Conservation (phyloP, 441 rosid species). For the Erodium trifolium region DNA sequence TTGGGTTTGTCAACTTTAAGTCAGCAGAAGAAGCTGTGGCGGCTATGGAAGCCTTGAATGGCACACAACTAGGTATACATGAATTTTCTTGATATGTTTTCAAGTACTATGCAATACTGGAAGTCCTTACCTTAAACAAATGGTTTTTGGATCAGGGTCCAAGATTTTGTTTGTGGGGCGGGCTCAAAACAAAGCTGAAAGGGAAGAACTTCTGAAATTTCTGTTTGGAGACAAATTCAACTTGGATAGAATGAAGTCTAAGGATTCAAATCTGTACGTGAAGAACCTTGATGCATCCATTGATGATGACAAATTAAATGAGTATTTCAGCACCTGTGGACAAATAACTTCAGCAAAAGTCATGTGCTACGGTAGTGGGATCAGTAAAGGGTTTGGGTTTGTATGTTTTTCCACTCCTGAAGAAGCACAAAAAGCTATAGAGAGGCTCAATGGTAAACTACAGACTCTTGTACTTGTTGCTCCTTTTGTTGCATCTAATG, state of each 20-base stretch:
- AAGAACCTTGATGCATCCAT: slow-evolving; percentile 48
- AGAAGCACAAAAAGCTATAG: slow-evolving; percentile 48
- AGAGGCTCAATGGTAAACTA: slow-evolving; percentile 22
- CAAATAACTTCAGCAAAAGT: slow-evolving; percentile 47
- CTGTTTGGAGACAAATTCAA: slow-evolving; percentile 30
- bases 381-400: slow-evolving; percentile 70
- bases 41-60: slow-evolving; percentile 53
- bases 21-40: slow-evolving; percentile 49
- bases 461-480: background rate
- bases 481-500: background rate
- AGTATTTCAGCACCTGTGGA: slow-evolving; percentile 51
- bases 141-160: slow-evolving; percentile 37
- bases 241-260: slow-evolving; percentile 21
- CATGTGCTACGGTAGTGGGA: slow-evolving; percentile 49
- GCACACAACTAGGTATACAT: slow-evolving; percentile 33
- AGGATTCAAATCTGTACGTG: slow-evolving; percentile 52
- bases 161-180: slow-evolving; percentile 60
- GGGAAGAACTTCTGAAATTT: slow-evolving; percentile 46
- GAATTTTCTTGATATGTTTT: background rate
- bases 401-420: slow-evolving; percentile 65
- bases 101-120: background rate
- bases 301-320: slow-evolving; percentile 45
- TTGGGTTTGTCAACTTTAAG: slow-evolving; percentile 70
- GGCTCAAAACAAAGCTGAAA: slow-evolving; percentile 64
- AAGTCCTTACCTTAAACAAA: background rate